A percentile compares a stretch with the other conserved stretches of the same genome.
These are phyloP conservation scores for Trypanosoma avium DNA, from an alignment of 208 protist genomes.

Conservation along the genomic window DNA sequence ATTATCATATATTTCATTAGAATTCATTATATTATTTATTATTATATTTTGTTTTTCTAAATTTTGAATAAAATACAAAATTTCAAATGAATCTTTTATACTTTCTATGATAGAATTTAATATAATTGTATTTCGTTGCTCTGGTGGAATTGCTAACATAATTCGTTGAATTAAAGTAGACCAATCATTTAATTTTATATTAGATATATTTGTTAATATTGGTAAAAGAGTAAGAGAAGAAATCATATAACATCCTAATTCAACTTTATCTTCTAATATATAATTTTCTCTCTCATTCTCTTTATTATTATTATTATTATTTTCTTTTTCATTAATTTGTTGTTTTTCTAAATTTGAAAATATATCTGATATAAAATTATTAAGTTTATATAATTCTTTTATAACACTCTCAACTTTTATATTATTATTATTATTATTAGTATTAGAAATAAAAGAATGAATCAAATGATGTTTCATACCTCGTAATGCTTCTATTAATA, in stretches of 20 bases:
- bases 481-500: conserved; percentile 1
- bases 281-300: neutral
- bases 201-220: neutral
- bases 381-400: conserved; percentile 3
- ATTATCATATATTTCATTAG: neutral
- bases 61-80: conserved; percentile 5
- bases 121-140: conserved; percentile 9
- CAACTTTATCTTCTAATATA: conserved; percentile 8
- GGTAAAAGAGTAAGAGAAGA: conserved; percentile 18
- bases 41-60: too few species aligned
- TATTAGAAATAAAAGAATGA: neutral
- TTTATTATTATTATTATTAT: too few species aligned
- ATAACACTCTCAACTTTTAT: too few species aligned
- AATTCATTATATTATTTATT: neutral
- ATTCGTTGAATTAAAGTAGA: conserved; percentile 4
- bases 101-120: conserved; percentile 25
- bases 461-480: conserved; percentile 8
- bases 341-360: conserved; percentile 7
- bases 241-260: conserved; percentile 21
- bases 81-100: conserved; percentile 18
- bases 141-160: conserved; percentile 9
- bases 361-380: conserved; percentile 9
- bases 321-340: too few species aligned
- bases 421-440: neutral
- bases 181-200: conserved; percentile 12